Conservation (phyloP, 1,139 yeast genomes). For the Geotrichum reessii region DNA sequence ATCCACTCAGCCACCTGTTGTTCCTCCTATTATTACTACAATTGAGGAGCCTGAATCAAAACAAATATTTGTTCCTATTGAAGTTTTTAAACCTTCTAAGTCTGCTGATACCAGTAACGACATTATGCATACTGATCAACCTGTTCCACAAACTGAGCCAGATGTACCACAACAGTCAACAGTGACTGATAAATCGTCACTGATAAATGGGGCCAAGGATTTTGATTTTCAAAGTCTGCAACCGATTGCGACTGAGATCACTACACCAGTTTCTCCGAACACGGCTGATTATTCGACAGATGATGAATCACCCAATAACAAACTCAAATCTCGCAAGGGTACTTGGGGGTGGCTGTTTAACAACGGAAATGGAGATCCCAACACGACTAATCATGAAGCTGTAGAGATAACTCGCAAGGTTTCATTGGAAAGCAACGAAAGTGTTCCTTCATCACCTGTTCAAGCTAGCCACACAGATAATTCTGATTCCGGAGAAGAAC, state of each 20-base stretch:
- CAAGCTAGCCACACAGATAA: background rate
- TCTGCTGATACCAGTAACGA: constrained; percentile 4
- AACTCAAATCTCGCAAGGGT: constrained; percentile 20
- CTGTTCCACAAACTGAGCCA: constrained; percentile 9
- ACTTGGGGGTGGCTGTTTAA: constrained; percentile 29
- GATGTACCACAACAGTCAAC: background rate
- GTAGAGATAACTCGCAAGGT: background rate
- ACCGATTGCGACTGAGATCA: background rate
- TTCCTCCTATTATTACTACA: background rate
- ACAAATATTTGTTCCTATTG: background rate
- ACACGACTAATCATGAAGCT: background rate
- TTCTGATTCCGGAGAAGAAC: background rate
- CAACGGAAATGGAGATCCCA: background rate
- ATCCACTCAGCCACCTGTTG: background rate
- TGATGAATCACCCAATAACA: constrained; percentile 14
- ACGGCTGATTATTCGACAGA: constrained; percentile 5
- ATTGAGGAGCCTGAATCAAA: background rate
- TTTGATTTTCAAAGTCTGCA: background rate
- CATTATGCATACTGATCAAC: constrained; percentile 9
- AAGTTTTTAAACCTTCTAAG: constrained; percentile 6
- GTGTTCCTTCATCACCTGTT: background rate
- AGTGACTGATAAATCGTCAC: background rate
- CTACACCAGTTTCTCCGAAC: constrained; percentile 6
- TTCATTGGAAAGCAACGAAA: background rate
- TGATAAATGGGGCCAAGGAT: background rate